Evolutionary conservation across 345 rosid species (phyloP), one percentile per base, ranked within the genome.

Genomic region (Fremontodendron californicum): DNA sequence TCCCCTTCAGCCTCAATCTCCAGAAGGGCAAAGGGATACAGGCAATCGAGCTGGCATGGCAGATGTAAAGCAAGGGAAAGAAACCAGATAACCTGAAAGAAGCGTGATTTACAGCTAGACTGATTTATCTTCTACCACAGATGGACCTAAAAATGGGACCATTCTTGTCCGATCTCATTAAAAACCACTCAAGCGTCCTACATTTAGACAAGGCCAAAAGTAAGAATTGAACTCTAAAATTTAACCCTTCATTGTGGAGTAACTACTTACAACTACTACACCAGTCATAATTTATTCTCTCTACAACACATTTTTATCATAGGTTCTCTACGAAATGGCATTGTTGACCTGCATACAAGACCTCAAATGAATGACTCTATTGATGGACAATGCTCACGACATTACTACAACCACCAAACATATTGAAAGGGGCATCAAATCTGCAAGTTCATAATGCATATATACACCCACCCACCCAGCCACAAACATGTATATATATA

Each of bases 91-190:
- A 40, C 43, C 43, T 40, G 8, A 40, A 40, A 8, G 33, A 43
- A 60, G 64, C 43, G 40, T 31, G 21, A 51, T 40, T n/a, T 71
- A 73, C 81, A 62, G 78, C 84, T 77, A 68, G 73, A 33, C n/a
- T n/a, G n/a, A n/a, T n/a, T n/a, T n/a, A n/a, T n/a, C n/a, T n/a
- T n/a, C n/a, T n/a, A n/a, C n/a, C n/a, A n/a, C n/a, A n/a, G n/a
- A n/a, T n/a, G n/a, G n/a, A n/a, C n/a, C n/a, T n/a, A n/a, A n/a
- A n/a, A n/a, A n/a, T n/a, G n/a, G n/a, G n/a, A n/a, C n/a, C n/a
- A n/a, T 33, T 33, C 35, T 3, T 33, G 35, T 33, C 35, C 35
- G 35, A 33, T 33, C 1, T 33, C 35, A 33, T 33, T 33, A 33
- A 33, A 33, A 33, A 33, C 35, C 35, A 33, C 1, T 33, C 35